Conservation (phyloP, 495 filamentous ascomycete species). For the Aspergillus mulundensis region DNA sequence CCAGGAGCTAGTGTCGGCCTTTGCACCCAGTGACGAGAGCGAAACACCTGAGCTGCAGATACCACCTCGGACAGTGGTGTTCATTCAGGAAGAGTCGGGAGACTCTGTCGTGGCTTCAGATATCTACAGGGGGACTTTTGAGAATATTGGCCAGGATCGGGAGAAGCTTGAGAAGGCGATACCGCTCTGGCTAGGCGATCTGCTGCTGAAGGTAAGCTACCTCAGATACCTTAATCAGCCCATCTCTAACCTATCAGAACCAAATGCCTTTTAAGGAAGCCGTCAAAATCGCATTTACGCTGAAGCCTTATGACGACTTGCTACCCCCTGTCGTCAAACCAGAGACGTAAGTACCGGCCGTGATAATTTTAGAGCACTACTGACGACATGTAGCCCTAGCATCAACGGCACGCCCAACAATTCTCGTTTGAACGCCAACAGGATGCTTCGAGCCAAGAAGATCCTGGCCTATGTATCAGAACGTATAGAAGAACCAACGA, state of each 20-base stretch:
- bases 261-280: conserved; percentile 83
- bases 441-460: conserved; percentile 94
- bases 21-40: conserved; percentile 72
- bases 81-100: conserved; percentile 90
- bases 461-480: conserved; percentile 91
- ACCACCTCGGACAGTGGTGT: conserved; percentile 74
- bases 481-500: conserved; percentile 66
- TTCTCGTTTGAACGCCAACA: conserved; percentile 88
- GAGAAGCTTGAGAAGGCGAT: conserved; percentile 79
- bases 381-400: conserved; percentile 19
- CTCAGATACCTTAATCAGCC: neutral
- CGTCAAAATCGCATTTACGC: conserved; percentile 85
- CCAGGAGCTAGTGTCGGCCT: conserved; percentile 53
- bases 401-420: conserved; percentile 49
- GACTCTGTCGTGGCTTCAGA: conserved; percentile 87
- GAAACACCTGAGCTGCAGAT: conserved; percentile 84
- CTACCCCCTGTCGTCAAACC: conserved; percentile 65
- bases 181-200: conserved; percentile 87
- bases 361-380: neutral
- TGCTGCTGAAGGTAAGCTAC: conserved; percentile 65
- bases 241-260: conserved; percentile 50
- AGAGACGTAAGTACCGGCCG: conserved; percentile 43
- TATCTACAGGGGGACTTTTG: conserved; percentile 84
- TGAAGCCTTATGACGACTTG: conserved; percentile 76
- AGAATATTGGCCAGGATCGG: conserved; percentile 67